Percentiles rank a stretch among this genome's conserved stretches.
Evolutionary conservation across 257 asterid genomes (phyloP).

Genomic region (Primulina tabacum): DNA sequence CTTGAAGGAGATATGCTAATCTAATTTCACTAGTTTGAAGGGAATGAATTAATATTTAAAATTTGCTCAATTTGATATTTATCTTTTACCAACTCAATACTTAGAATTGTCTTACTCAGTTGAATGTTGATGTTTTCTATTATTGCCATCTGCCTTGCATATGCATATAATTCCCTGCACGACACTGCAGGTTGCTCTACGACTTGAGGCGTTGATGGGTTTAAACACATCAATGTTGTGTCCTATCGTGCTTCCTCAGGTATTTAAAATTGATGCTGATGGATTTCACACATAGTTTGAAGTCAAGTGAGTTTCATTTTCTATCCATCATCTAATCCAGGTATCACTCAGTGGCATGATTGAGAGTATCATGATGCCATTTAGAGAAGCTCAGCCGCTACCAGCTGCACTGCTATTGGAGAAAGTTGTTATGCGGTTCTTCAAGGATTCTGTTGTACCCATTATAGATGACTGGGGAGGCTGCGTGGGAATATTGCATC

Average conservation of each 20-base stretch:
- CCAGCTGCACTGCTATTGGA: conserved; percentile 44
- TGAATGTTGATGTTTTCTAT: conserved; percentile 12
- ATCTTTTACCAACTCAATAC: background rate
- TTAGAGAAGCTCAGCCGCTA: conserved; percentile 55
- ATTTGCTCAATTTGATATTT: background rate
- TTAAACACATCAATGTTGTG: conserved; percentile 47
- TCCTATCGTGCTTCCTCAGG: conserved; percentile 59
- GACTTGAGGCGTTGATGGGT: conserved; percentile 63
- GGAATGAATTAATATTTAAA: background rate
- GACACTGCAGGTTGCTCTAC: conserved; percentile 62
- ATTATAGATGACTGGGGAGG: conserved; percentile 67
- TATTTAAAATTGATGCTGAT: conserved; percentile 23
- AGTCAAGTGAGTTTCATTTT: conserved; percentile 16
- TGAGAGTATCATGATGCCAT: conserved; percentile 58
- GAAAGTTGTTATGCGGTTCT: conserved; percentile 59
- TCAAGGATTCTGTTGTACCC: conserved; percentile 51
- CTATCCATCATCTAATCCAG: conserved; percentile 32
- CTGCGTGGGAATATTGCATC: conserved; percentile 67
- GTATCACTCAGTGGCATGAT: conserved; percentile 48
- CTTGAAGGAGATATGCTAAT: background rate
- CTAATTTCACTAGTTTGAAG: background rate
- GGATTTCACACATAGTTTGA: conserved; percentile 6
- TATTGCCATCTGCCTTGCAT: conserved; percentile 9
- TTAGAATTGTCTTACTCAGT: background rate
- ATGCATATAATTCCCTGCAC: conserved; percentile 9